phyloP scores from a whole-genome alignment of 1,284 basidiomycete species.

The Malassezia obtusa region DNA sequence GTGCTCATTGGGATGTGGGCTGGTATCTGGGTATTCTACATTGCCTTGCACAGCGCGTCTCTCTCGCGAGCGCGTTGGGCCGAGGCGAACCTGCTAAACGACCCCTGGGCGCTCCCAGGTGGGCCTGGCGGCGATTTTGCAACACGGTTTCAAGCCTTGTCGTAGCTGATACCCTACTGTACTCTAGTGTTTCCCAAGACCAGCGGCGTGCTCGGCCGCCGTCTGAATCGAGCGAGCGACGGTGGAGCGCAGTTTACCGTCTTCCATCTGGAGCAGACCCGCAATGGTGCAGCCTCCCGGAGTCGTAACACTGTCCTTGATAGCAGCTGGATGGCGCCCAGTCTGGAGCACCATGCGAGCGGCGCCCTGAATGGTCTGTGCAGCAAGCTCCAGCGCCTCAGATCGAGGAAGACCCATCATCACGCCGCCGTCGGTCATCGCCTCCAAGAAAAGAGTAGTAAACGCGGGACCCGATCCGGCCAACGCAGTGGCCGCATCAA shows the following conservation, averaged over 20 bases:
- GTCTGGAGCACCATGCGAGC: constrained; percentile 87
- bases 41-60: background rate
- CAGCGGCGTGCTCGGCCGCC: constrained; percentile 42
- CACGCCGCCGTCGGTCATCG: constrained; percentile 96
- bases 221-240: constrained; percentile 88
- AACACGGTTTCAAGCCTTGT: background rate
- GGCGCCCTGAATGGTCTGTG: constrained; percentile 95
- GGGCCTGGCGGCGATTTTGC: background rate
- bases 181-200: constrained; percentile 32
- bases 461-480: constrained; percentile 95
- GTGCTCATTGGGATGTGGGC: constrained; percentile 10
- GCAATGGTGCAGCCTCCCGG: constrained; percentile 98
- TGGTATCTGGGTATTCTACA: constrained; percentile 9
- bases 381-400: constrained; percentile 86
- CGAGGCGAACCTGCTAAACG: constrained; percentile 4
- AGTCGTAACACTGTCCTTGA: constrained; percentile 96
- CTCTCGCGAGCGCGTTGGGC: background rate
- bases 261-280: constrained; percentile 84
- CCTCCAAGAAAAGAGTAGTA: constrained; percentile 90
- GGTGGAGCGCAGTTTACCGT: constrained; percentile 83
- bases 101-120: background rate
- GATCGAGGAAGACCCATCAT: constrained; percentile 98
- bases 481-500: constrained; percentile 93
- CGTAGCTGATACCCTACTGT: background rate
- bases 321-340: constrained; percentile 81